These are phyloP conservation scores for Metschnikowia drakensbergensis DNA, from an alignment of 805 yeast genomes.

Conservation along the genomic window DNA sequence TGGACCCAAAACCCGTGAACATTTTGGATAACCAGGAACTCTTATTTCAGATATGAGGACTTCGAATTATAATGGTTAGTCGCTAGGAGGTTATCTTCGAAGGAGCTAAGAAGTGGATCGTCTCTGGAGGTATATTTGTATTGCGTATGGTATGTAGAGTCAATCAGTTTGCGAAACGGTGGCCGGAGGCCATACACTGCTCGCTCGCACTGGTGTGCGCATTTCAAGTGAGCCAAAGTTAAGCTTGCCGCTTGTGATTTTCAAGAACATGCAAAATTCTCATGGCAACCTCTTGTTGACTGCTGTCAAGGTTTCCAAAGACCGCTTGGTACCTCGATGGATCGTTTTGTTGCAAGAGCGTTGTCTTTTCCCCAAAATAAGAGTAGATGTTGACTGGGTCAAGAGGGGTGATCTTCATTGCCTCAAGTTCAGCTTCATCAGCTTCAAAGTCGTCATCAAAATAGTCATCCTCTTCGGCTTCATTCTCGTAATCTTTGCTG, in stretches of 20 bases:
- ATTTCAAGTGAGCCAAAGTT: background rate
- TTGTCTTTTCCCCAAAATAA: slow-evolving; percentile 55
- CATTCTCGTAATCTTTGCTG: slow-evolving; percentile 20
- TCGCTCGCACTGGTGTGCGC: background rate
- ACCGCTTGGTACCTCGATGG: slow-evolving; percentile 46
- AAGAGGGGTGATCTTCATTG: slow-evolving; percentile 73
- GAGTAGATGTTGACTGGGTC: slow-evolving; percentile 72
- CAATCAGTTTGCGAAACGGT: slow-evolving; percentile 2
- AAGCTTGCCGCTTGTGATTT: slow-evolving; percentile 12
- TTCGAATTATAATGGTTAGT: too few species aligned
- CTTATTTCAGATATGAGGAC: too few species aligned
- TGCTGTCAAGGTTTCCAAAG: slow-evolving; percentile 37
- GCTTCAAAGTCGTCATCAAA: slow-evolving; percentile 39
- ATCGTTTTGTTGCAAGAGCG: slow-evolving; percentile 47
- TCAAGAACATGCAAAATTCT: slow-evolving; percentile 25
- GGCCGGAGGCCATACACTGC: background rate
- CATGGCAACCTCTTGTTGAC: slow-evolving; percentile 30
- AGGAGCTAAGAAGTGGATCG: background rate
- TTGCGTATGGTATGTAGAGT: slow-evolving; percentile 1
- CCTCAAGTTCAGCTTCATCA: slow-evolving; percentile 77
- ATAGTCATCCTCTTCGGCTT: slow-evolving; percentile 28
- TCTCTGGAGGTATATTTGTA: background rate
- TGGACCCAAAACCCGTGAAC: slow-evolving; percentile 43
- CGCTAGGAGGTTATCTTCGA: too few species aligned
- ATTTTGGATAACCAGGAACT: slow-evolving; percentile 15